Conservation (phyloP, 305 asterid species). For the Fraxinus paxiana region DNA sequence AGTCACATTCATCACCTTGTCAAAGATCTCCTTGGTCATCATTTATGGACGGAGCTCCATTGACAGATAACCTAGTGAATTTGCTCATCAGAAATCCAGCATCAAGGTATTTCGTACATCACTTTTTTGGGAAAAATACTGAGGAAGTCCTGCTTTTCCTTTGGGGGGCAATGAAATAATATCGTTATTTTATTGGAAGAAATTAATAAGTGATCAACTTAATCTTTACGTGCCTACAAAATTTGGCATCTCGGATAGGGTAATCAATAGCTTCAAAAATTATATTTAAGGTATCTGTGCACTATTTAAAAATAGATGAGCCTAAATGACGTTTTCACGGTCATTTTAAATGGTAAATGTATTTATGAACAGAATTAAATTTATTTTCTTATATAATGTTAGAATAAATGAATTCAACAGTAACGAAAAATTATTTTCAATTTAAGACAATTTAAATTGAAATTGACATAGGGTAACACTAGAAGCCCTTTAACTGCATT, state of each 20-base stretch:
- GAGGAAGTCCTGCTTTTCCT: background rate
- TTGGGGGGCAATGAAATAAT: background rate
- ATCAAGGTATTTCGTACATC: slow-evolving; percentile 21
- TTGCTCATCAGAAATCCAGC: slow-evolving; percentile 25
- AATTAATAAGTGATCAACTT: background rate
- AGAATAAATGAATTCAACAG: background rate
- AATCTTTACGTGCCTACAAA: background rate
- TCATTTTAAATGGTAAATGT: background rate
- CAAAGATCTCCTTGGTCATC: slow-evolving; percentile 23
- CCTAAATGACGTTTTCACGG: background rate
- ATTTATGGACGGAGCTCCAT: slow-evolving; percentile 25
- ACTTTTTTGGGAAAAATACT: background rate
- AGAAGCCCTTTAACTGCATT: background rate
- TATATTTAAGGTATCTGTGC: background rate
- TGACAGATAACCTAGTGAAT: slow-evolving; percentile 24
- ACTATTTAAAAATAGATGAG: background rate
- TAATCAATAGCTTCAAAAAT: background rate
- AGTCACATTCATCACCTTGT: background rate
- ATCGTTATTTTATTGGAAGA: background rate
- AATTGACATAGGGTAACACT: background rate
- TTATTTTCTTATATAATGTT: background rate
- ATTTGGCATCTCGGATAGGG: background rate
- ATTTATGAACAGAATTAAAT: background rate
- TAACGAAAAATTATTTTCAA: background rate
- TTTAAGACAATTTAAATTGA: background rate